Conservation (phyloP, 768 basidiomycete genomes). For the Leccinum uliginosum region DNA sequence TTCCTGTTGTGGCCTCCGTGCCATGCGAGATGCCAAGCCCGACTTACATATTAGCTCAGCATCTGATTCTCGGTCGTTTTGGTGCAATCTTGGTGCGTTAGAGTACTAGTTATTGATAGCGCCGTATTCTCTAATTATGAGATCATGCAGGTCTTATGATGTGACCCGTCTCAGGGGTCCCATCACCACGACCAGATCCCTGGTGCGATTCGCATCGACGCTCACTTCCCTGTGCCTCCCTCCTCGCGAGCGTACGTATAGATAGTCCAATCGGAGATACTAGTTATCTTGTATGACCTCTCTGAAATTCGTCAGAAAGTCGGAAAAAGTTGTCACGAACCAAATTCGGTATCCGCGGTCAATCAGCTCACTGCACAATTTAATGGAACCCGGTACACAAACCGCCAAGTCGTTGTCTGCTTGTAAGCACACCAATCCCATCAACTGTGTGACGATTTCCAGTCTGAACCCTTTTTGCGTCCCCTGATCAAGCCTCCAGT, state of each 20-base stretch:
- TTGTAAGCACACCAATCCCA: not conserved
- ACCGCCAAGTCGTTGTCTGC: not conserved
- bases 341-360: not conserved
- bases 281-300: not conserved
- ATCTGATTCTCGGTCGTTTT: not conserved
- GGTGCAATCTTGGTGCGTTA: no score
- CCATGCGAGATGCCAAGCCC: not conserved
- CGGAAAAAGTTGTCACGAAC: not conserved
- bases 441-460: not conserved
- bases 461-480: not conserved
- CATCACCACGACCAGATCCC: not conserved
- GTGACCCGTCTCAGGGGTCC: not conserved
- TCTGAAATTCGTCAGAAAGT: not conserved
- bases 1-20: not conserved
- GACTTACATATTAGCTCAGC: not conserved
- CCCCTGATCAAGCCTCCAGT: not conserved
- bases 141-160: not conserved
- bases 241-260: not conserved
- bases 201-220: not conserved
- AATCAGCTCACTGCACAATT: not conserved
- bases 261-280: not conserved
- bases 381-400: not conserved
- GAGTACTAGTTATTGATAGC: no score
- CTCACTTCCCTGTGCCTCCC: not conserved
- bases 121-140: no score